A percentile compares a stretch with the other conserved stretches of the same genome.
Evolutionary conservation across 1,284 basidiomycete genomes (phyloP).

Genomic region (Cystobasidiaceae sp.): DNA sequence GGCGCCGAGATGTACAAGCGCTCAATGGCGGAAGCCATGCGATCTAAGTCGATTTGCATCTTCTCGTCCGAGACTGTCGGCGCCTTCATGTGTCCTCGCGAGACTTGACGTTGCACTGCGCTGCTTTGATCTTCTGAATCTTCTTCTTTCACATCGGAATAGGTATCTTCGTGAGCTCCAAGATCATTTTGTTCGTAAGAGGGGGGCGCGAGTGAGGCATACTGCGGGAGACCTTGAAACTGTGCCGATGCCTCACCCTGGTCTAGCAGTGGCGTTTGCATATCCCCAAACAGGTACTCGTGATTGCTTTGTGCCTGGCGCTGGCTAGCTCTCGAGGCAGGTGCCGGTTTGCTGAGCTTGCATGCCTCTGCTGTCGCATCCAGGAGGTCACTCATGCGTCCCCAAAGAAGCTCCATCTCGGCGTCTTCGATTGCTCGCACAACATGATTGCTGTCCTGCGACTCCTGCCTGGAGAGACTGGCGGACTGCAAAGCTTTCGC

Average conservation of each 20-base stretch:
- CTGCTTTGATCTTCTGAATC: neutral
- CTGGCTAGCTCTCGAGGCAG: slow-evolving; percentile 20
- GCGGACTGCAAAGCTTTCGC: slow-evolving; percentile 62
- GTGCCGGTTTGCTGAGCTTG: slow-evolving; percentile 48
- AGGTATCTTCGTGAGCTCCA: no score
- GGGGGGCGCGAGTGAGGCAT: no score
- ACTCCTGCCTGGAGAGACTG: slow-evolving; percentile 45
- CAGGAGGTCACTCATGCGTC: slow-evolving; percentile 63
- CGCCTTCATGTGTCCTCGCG: neutral
- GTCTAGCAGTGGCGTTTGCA: neutral
- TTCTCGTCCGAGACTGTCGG: slow-evolving; percentile 55
- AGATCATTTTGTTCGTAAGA: no score
- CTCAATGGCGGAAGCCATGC: slow-evolving; percentile 76
- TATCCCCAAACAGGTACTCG: slow-evolving; percentile 10
- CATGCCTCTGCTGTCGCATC: slow-evolving; percentile 64
- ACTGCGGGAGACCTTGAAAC: no score
- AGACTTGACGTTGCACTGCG: neutral
- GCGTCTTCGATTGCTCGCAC: slow-evolving; percentile 37
- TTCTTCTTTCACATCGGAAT: neutral
- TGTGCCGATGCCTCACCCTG: neutral
- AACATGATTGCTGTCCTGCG: neutral
- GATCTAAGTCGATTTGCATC: slow-evolving; percentile 72
- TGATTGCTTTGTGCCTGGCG: neutral
- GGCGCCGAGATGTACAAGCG: slow-evolving; percentile 73
- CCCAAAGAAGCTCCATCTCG: slow-evolving; percentile 65